phyloP scores from a whole-genome alignment of 306 rosid genomes.

The Styphnolobium japonicum region DNA sequence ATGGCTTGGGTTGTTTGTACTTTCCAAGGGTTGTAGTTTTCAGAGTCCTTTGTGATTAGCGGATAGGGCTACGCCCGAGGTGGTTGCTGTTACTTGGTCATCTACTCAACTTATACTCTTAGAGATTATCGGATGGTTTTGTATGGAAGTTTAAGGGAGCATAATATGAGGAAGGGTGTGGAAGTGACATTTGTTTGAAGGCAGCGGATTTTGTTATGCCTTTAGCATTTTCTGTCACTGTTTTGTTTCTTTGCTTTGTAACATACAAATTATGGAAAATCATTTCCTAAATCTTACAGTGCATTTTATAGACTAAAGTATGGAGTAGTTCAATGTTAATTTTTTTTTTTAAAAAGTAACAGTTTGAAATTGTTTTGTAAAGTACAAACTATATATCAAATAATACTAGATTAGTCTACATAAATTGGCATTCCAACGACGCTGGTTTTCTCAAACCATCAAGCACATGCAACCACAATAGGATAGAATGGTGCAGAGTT shows the following conservation, averaged over 20 bases:
- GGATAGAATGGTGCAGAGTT: neutral
- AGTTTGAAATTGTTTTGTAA: neutral
- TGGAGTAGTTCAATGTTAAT: neutral
- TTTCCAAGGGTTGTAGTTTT: conserved; percentile 10
- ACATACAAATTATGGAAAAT: neutral
- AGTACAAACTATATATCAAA: neutral
- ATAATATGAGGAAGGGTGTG: neutral
- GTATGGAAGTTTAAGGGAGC: neutral
- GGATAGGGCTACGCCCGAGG: neutral
- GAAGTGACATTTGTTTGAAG: conserved; percentile 7
- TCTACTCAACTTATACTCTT: neutral
- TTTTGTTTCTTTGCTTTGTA: neutral
- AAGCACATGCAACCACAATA: neutral
- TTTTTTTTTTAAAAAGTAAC: neutral
- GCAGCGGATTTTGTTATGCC: neutral
- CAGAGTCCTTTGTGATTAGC: neutral
- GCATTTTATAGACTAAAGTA: neutral
- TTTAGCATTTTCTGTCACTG: neutral
- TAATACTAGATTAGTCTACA: no score
- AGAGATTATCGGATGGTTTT: conserved; percentile 21
- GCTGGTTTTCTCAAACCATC: neutral
- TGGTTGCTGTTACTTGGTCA: neutral
- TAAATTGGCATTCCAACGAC: neutral
- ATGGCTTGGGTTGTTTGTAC: conserved; percentile 5
- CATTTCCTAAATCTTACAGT: neutral